phyloP scores from a whole-genome alignment of 2,329 filamentous ascomycete genomes.

The Scedosporium apiospermum region DNA sequence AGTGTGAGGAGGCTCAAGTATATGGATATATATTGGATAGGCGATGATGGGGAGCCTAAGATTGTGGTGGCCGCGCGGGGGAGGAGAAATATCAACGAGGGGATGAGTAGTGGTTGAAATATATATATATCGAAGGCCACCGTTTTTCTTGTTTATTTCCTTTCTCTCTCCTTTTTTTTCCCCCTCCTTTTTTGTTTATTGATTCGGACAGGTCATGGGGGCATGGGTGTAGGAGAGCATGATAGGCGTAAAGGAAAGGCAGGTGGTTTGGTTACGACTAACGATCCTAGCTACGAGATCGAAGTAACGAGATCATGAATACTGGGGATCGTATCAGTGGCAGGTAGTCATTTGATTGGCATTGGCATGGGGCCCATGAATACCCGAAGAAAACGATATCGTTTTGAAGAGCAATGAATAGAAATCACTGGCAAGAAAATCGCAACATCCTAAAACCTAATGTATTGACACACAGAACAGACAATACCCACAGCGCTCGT shows the following conservation, averaged over 20 bases:
- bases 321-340: too few species aligned
- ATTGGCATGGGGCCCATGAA: too few species aligned
- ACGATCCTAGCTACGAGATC: too few species aligned
- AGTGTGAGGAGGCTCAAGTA: slow-evolving; percentile 53
- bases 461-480: neutral
- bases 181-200: neutral
- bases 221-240: neutral
- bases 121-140: neutral
- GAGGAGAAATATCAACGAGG: slow-evolving; percentile 2
- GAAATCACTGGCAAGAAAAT: slow-evolving; percentile 3
- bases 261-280: too few species aligned
- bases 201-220: too few species aligned
- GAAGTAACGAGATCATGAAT: too few species aligned
- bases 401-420: too few species aligned
- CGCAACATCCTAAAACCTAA: neutral
- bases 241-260: neutral
- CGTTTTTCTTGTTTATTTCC: neutral
- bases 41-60: slow-evolving; percentile 46
- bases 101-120: neutral
- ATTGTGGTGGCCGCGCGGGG: slow-evolving; percentile 25
- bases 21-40: slow-evolving; percentile 56
- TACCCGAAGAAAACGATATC: too few species aligned
- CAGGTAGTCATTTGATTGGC: too few species aligned
- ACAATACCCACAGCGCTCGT: slow-evolving; percentile 7
- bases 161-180: neutral